Evolutionary conservation across 495 filamentous ascomycete species (phyloP).

Genomic region (Hypoxylon fragiforme): DNA sequence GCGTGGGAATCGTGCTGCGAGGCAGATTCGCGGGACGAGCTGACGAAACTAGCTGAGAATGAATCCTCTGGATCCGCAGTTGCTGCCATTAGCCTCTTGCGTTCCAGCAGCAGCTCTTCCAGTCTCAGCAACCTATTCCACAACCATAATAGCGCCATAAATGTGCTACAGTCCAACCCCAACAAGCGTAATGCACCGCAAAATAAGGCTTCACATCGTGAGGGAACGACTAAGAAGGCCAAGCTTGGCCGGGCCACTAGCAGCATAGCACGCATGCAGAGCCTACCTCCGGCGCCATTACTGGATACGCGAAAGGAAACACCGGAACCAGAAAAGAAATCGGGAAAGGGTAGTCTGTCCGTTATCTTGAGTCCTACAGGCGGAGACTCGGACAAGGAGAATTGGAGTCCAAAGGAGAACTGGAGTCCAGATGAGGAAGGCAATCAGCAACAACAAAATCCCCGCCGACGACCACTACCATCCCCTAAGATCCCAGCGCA

Average conservation of each 20-base stretch:
- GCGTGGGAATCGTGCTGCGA: constrained; percentile 86
- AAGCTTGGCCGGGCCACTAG: constrained; percentile 67
- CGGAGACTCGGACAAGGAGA: constrained; percentile 90
- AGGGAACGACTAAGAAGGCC: constrained; percentile 60
- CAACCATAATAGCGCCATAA: constrained; percentile 41
- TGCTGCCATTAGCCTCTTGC: constrained; percentile 70
- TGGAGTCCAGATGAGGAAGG: constrained; percentile 64
- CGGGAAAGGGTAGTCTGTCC: constrained; percentile 45
- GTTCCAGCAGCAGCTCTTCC: constrained; percentile 63
- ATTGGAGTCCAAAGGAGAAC: constrained; percentile 67
- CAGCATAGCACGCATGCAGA: constrained; percentile 70
- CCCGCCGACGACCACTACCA: constrained; percentile 30
- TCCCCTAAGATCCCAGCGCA: constrained; percentile 13
- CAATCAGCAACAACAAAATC: constrained; percentile 36
- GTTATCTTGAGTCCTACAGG: constrained; percentile 37
- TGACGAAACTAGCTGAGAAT: constrained; percentile 72
- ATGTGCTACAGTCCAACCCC: constrained; percentile 51
- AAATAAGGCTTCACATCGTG: constrained; percentile 48
- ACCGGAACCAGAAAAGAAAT: constrained; percentile 36
- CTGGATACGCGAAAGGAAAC: constrained; percentile 13
- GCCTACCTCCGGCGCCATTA: constrained; percentile 33
- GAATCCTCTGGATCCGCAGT: constrained; percentile 71
- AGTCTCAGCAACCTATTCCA: constrained; percentile 39
- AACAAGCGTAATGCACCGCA: constrained; percentile 63
- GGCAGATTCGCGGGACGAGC: constrained; percentile 67